phyloP scores from a whole-genome alignment of 1,284 basidiomycete species.

The Ganoderma multipileum region DNA sequence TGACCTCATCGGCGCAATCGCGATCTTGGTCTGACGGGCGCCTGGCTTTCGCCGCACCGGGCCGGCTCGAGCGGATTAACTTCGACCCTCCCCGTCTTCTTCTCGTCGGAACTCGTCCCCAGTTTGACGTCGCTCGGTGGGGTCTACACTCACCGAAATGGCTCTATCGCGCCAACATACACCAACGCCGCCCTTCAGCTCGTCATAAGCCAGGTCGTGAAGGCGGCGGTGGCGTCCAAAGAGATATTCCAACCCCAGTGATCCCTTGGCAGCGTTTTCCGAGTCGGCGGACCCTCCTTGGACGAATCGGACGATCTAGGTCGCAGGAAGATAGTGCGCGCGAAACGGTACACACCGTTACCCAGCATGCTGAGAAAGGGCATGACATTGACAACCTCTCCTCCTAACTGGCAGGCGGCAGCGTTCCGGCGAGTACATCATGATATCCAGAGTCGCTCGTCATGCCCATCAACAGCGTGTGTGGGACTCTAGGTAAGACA shows the following conservation, averaged over 20 bases:
- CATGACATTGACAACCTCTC: conserved; percentile 4
- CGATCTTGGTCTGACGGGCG: conserved; percentile 23
- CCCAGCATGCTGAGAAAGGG: conserved; percentile 7
- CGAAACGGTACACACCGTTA: neutral
- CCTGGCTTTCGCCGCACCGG: conserved; percentile 10
- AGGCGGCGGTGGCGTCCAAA: neutral
- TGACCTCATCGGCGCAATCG: conserved; percentile 29
- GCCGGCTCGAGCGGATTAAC: neutral
- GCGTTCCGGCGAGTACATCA: neutral
- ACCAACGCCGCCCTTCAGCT: neutral
- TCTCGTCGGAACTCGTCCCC: no score
- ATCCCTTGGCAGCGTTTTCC: neutral
- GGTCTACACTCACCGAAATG: neutral
- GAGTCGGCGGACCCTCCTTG: neutral
- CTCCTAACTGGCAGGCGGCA: neutral
- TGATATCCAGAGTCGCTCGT: neutral
- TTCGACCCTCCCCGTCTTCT: no score
- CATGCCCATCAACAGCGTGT: conserved; percentile 11
- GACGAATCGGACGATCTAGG: neutral
- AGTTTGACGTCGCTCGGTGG: neutral
- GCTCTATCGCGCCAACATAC: no score
- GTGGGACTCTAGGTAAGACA: conserved; percentile 9
- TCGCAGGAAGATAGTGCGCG: neutral
- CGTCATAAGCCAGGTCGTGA: neutral
- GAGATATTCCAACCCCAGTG: neutral